phyloP scores from a whole-genome alignment of 306 rosid species.

The Cercis canadensis region DNA sequence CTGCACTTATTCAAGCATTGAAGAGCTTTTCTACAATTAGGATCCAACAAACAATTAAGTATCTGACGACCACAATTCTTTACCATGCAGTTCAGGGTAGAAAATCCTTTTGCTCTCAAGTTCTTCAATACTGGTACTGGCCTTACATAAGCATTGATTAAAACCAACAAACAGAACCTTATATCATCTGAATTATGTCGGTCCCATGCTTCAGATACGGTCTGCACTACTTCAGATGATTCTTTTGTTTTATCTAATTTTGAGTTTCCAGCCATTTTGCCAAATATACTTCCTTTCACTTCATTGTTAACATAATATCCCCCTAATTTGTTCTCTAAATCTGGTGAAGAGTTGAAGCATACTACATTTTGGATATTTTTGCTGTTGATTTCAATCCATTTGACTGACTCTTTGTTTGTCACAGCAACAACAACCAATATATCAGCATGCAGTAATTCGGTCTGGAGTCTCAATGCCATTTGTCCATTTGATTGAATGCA shows the following conservation, averaged over 20 bases:
- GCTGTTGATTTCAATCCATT: conserved; percentile 53
- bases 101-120: conserved; percentile 84
- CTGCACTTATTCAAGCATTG: conserved; percentile 81
- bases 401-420: conserved; percentile 53
- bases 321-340: conserved; percentile 65
- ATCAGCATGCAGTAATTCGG: conserved; percentile 50
- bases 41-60: conserved; percentile 78
- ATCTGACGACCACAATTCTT: conserved; percentile 84
- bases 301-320: conserved; percentile 56
- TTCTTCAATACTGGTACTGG: conserved; percentile 81
- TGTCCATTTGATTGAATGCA: conserved; percentile 40
- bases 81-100: conserved; percentile 77
- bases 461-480: conserved; percentile 30
- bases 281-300: conserved; percentile 48
- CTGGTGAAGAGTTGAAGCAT: conserved; percentile 73
- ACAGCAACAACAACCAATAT: conserved; percentile 73
- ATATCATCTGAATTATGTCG: conserved; percentile 78
- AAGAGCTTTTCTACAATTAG: conserved; percentile 84
- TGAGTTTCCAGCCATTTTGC: conserved; percentile 46
- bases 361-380: conserved; percentile 51
- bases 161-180: conserved; percentile 76
- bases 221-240: conserved; percentile 58
- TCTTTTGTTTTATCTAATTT: conserved; percentile 45
- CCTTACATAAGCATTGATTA: conserved; percentile 79
- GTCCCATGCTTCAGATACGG: conserved; percentile 83